Conservation (phyloP, 2,329 filamentous ascomycete species). For the Xylariaceae sp. region DNA sequence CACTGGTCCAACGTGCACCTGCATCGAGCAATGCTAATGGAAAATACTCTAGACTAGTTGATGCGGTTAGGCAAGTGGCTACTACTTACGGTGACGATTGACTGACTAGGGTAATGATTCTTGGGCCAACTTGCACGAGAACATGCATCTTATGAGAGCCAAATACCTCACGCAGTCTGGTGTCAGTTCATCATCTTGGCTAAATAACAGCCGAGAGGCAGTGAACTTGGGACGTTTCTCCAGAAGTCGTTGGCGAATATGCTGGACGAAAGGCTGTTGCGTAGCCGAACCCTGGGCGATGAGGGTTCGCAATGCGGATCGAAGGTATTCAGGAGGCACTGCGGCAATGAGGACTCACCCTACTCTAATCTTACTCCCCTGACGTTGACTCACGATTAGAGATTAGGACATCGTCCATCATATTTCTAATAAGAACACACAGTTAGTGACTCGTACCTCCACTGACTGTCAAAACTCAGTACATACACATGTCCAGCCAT, state of each 20-base stretch:
- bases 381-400: constrained; percentile 40
- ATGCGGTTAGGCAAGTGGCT: background rate
- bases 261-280: constrained; percentile 43
- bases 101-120: constrained; percentile 42
- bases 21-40: constrained; percentile 26
- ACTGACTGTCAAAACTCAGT: background rate
- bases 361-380: background rate
- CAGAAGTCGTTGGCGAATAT: constrained; percentile 39
- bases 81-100: background rate
- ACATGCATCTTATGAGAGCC: constrained; percentile 43
- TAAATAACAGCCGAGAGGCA: constrained; percentile 35
- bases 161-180: constrained; percentile 37
- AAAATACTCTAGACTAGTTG: constrained; percentile 37
- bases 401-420: constrained; percentile 51
- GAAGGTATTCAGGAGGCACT: constrained; percentile 39
- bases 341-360: constrained; percentile 31
- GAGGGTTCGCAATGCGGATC: constrained; percentile 43
- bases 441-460: background rate
- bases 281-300: constrained; percentile 40
- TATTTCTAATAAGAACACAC: constrained; percentile 40
- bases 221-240: constrained; percentile 33
- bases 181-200: constrained; percentile 31
- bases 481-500: constrained; percentile 40
- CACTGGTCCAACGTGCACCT: constrained; percentile 31
- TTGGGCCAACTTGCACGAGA: constrained; percentile 44